phyloP scores from a whole-genome alignment of 2,329 filamentous ascomycete genomes.

The Thyridium curvatum region DNA sequence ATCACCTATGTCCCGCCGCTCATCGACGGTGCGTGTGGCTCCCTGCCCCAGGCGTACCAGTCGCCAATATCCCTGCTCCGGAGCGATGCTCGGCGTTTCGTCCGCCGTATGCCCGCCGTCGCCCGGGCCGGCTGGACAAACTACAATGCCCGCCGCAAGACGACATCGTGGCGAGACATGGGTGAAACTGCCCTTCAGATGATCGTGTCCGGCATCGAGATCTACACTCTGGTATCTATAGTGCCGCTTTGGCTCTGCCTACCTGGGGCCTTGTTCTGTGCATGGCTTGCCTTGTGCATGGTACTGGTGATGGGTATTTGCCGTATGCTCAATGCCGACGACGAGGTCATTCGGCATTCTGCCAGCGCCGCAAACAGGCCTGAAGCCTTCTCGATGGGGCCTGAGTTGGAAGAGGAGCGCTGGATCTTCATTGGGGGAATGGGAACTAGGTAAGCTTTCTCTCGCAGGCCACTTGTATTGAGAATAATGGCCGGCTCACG shows the following conservation, averaged over 20 bases:
- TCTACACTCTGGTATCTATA: conserved; percentile 15
- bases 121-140: no score
- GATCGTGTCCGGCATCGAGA: conserved; percentile 15
- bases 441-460: conserved; percentile 19
- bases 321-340: conserved; percentile 19
- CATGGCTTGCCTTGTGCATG: conserved; percentile 16
- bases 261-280: conserved; percentile 20
- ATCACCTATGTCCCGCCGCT: conserved; percentile 27
- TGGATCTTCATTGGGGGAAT: conserved; percentile 28
- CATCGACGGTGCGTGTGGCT: conserved; percentile 26
- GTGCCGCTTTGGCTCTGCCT: conserved; percentile 20
- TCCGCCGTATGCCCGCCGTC: no score
- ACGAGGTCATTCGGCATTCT: conserved; percentile 12
- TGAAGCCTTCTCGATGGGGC: conserved; percentile 18
- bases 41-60: conserved; percentile 18
- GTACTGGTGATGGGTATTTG: conserved; percentile 15
- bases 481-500: background rate
- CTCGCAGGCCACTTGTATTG: background rate
- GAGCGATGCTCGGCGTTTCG: conserved; percentile 9
- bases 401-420: conserved; percentile 19
- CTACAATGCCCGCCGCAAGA: no score
- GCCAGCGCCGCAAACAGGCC: conserved; percentile 4
- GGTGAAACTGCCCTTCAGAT: conserved; percentile 16
- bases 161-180: conserved; percentile 7
- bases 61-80: conserved; percentile 8